These are phyloP conservation scores for Microdochium bolleyi DNA, from an alignment of 2,329 filamentous ascomycete genomes.

Conservation along the genomic window DNA sequence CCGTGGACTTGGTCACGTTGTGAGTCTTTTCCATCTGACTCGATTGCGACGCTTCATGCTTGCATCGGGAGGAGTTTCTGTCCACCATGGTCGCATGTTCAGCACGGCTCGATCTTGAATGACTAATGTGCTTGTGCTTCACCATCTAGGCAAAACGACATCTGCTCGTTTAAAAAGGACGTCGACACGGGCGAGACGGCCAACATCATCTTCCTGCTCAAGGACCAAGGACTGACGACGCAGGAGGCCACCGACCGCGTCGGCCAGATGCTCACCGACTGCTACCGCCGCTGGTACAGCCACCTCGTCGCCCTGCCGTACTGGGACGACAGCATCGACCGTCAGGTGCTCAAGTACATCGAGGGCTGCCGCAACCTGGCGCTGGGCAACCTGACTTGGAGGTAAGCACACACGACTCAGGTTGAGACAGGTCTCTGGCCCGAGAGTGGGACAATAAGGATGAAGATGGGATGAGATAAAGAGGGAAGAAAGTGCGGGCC, in stretches of 20 bases:
- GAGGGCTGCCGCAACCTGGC: constrained; percentile 7
- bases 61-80: too few species aligned
- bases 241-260: constrained; percentile 9
- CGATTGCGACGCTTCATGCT: too few species aligned
- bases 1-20: constrained; percentile 5
- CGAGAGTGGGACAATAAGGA: background rate
- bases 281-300: constrained; percentile 3
- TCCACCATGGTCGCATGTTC: too few species aligned
- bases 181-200: constrained; percentile 1
- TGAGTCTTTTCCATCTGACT: background rate
- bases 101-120: too few species aligned
- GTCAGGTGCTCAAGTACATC: constrained; percentile 6
- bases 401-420: constrained; percentile 2
- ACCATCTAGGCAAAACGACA: constrained; percentile 1
- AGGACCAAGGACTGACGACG: constrained; percentile 6
- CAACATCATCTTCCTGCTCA: constrained; percentile 6
- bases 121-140: background rate
- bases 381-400: constrained; percentile 10
- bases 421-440: too few species aligned
- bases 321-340: constrained; percentile 11
- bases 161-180: background rate
- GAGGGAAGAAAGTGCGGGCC: too few species aligned
- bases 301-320: constrained; percentile 7
- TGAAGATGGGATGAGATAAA: background rate
- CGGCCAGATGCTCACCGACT: constrained; percentile 9